Percentiles rank a stretch among this genome's conserved stretches.
Evolutionary conservation across 257 asterid genomes (phyloP).

Genomic region (Primulina huaijiensis): DNA sequence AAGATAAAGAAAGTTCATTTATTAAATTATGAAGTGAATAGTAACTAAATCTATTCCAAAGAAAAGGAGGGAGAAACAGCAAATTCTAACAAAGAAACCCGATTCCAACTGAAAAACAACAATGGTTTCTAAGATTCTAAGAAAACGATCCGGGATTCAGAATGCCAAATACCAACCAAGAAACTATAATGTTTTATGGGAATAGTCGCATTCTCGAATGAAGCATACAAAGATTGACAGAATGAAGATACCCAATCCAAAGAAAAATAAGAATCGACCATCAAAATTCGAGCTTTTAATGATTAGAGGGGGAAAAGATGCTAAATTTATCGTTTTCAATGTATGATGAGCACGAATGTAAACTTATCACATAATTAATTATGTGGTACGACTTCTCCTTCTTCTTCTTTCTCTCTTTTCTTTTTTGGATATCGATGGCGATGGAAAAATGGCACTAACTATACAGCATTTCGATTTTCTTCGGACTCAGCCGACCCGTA

Average conservation of each 20-base stretch:
- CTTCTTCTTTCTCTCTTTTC: slow-evolving; percentile 2
- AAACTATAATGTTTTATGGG: slow-evolving; percentile 15
- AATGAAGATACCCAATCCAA: background rate
- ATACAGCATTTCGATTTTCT: slow-evolving; percentile 39
- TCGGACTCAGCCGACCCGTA: slow-evolving; percentile 45
- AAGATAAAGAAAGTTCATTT: background rate
- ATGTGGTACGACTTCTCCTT: background rate
- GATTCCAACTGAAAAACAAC: background rate
- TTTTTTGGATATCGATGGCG: slow-evolving; percentile 17
- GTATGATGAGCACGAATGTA: slow-evolving; percentile 18
- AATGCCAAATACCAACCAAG: background rate
- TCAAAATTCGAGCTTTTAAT: background rate
- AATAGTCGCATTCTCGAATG: slow-evolving; percentile 1
- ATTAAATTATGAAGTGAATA: background rate
- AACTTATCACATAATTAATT: slow-evolving; percentile 14
- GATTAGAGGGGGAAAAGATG: background rate
- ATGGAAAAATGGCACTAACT: slow-evolving; percentile 22
- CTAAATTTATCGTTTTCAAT: background rate
- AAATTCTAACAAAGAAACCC: background rate
- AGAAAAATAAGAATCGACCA: slow-evolving; percentile 2
- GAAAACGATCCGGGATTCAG: background rate
- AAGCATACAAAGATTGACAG: background rate
- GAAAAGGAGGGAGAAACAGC: background rate
- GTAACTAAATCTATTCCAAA: background rate
- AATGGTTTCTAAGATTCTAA: background rate